A percentile compares a stretch with the other conserved stretches of the same genome.
These are phyloP conservation scores for Colletotrichum tropicicola DNA, from an alignment of 2,329 filamentous ascomycete genomes.

Conservation along the genomic window DNA sequence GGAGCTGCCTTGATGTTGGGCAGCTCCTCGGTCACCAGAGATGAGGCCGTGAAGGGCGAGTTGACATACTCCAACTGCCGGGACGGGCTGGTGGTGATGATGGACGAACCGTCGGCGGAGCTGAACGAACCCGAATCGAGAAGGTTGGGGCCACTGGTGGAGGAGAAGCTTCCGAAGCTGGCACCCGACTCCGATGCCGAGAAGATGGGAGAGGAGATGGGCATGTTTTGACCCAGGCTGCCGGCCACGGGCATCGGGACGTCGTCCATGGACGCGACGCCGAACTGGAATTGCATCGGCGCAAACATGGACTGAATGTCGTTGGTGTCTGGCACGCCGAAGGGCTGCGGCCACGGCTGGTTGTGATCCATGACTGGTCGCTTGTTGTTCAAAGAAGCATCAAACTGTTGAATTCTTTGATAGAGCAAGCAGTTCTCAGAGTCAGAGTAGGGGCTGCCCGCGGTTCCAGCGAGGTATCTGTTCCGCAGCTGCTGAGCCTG, in stretches of 20 bases:
- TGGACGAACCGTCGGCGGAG: background rate
- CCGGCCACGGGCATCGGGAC: background rate
- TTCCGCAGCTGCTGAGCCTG: conserved; percentile 30
- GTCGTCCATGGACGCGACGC: conserved; percentile 1
- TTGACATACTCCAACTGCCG: conserved; percentile 19
- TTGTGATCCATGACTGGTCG: conserved; percentile 19
- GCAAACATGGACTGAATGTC: conserved; percentile 29
- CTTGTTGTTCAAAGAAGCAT: conserved; percentile 12
- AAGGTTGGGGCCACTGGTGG: conserved; percentile 7
- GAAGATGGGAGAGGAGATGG: conserved; percentile 16
- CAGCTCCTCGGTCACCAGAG: conserved; percentile 7
- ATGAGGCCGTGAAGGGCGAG: conserved; percentile 12
- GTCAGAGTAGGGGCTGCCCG: conserved; percentile 29
- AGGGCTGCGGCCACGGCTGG: conserved; percentile 4
- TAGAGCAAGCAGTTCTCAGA: conserved; percentile 17
- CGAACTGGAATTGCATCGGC: conserved; percentile 22
- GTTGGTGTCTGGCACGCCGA: background rate
- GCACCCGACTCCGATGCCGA: conserved; percentile 6
- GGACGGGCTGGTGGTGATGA: conserved; percentile 6
- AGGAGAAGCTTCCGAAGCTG: conserved; percentile 29
- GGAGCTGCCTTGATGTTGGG: conserved; percentile 1
- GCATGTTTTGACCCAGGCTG: conserved; percentile 4
- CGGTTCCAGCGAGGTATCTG: conserved; percentile 30
- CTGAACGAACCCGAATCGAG: conserved; percentile 23
- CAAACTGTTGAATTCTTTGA: conserved; percentile 16